These are phyloP conservation scores for Aspergillus indologenus DNA, from an alignment of 495 filamentous ascomycete genomes.

Conservation along the genomic window DNA sequence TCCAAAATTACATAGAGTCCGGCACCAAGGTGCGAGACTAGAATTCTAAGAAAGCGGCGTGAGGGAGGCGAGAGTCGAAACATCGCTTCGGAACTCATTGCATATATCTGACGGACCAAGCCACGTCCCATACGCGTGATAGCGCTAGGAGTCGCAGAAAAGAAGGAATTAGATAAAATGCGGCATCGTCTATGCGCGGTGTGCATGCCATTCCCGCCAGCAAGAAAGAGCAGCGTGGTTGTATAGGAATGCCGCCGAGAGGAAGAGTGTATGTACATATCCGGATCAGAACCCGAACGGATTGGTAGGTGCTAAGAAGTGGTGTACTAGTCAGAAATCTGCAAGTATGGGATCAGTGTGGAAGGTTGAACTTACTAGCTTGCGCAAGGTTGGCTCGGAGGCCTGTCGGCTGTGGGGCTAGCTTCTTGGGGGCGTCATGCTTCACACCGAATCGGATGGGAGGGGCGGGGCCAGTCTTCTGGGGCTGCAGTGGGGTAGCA, in stretches of 20 bases:
- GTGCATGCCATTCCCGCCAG: slow-evolving; percentile 18
- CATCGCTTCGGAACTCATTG: slow-evolving; percentile 9
- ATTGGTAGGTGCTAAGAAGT: slow-evolving; percentile 72
- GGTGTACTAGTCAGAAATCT: slow-evolving; percentile 15
- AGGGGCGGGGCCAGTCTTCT: slow-evolving; percentile 92
- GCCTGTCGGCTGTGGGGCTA: slow-evolving; percentile 87
- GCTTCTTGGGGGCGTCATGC: slow-evolving; percentile 62
- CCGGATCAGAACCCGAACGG: slow-evolving; percentile 78
- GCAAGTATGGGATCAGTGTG: background rate
- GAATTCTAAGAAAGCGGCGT: slow-evolving; percentile 22
- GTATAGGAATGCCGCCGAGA: slow-evolving; percentile 24
- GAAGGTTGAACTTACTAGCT: slow-evolving; percentile 73
- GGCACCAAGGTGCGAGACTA: background rate
- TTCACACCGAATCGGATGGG: slow-evolving; percentile 84
- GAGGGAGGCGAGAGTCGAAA: slow-evolving; percentile 10
- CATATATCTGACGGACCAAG: slow-evolving; percentile 8
- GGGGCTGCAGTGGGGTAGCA: slow-evolving; percentile 64
- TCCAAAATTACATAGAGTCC: slow-evolving; percentile 13
- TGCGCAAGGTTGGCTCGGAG: slow-evolving; percentile 82
- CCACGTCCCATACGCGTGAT: slow-evolving; percentile 20
- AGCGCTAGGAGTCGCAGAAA: slow-evolving; percentile 15
- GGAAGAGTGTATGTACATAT: slow-evolving; percentile 24
- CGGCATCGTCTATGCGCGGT: slow-evolving; percentile 11
- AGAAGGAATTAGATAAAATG: slow-evolving; percentile 4
- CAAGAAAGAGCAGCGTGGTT: slow-evolving; percentile 18